Base-by-base conservation (phyloP, 1,284 basidiomycete species). In the Coniferiporia sulphurascens region DNA sequence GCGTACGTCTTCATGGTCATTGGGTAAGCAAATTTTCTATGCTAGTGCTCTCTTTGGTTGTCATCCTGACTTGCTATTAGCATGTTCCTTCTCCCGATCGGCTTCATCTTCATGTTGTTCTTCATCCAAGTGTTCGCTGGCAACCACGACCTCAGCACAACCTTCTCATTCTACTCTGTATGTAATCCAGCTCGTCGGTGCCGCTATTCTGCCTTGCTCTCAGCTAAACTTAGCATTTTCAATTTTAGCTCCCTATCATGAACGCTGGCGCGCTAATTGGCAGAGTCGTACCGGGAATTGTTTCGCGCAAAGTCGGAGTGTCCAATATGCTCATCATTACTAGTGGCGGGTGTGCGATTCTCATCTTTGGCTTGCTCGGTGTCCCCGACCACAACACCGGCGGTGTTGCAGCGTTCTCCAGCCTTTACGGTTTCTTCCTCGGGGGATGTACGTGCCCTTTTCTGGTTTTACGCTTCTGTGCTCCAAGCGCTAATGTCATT, bases 371-470 rank as follows among this genome's bases (percentile, higher is more conserved):
- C 53, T 74, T 75, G 58, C 68, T 78, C 7, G 78, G 71, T 34
- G 67, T 80, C 10, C 68, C 70, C 17, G 69, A 72, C 34, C 68
- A 70, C n/a, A 70, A 72, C 35, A 67, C 69, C 0, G 69, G 68
- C 6, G 78, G 77, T 6, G 74, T 77, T 1, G 67, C 78, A 4
- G 61, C 72, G n/a, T 79, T 83, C 50, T 75, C 76, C 5, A 61
- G 78, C 38, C 63, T 83, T 12, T 84, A 75, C 58, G 80, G 81
- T 0, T 71, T 81, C 55, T 81, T 82, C 62, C 76, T 74, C 8
- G 82, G 80, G 3, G 72, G 74, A 66, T 70, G 78, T 78, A 63
- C 62, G 73, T 68, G 32, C 9, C 10, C 19, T 12, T 38, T 52
- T 48, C 61, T 21, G 52, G 55, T 56, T 45, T 54, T 21, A 55